phyloP scores from a whole-genome alignment of 2,329 filamentous ascomycete species.

The Ceratocystiopsis sp. region DNA sequence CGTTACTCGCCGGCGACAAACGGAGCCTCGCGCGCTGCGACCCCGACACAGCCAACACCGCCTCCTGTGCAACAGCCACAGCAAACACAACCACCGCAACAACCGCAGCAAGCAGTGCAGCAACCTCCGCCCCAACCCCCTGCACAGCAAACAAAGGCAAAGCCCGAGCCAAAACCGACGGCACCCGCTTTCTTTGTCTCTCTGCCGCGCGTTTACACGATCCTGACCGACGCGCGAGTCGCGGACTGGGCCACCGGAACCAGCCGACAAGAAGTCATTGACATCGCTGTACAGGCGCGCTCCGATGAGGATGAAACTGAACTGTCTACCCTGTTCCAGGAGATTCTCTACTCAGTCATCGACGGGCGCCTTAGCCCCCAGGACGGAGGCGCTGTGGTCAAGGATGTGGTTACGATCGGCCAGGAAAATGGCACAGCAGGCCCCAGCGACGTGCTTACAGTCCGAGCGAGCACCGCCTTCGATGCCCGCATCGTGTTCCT shows the following conservation, averaged over 20 bases:
- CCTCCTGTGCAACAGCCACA: too few species aligned
- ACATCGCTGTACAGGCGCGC: constrained; percentile 46
- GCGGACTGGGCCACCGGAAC: constrained; percentile 44
- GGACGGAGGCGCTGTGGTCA: constrained; percentile 56
- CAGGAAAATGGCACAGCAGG: neutral
- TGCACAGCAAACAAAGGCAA: too few species aligned
- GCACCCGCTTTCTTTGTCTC: neutral
- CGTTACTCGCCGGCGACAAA: constrained; percentile 10
- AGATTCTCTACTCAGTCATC: constrained; percentile 61
- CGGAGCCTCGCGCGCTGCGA: neutral
- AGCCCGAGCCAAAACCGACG: too few species aligned
- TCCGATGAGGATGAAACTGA: constrained; percentile 50
- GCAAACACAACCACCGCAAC: too few species aligned
- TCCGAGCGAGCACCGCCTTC: constrained; percentile 21
- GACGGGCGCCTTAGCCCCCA: constrained; percentile 47
- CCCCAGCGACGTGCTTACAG: neutral
- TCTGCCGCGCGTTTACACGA: constrained; percentile 49
- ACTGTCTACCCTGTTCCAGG: constrained; percentile 62
- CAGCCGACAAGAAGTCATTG: constrained; percentile 50
- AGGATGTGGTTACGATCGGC: constrained; percentile 41
- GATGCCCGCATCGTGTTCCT: constrained; percentile 58
- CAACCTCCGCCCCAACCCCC: too few species aligned
- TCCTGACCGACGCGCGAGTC: constrained; percentile 54
- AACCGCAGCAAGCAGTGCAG: too few species aligned
- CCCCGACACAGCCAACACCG: too few species aligned